Base-by-base conservation (phyloP, 2,329 filamentous ascomycete species). In the Fusarium nanum region DNA sequence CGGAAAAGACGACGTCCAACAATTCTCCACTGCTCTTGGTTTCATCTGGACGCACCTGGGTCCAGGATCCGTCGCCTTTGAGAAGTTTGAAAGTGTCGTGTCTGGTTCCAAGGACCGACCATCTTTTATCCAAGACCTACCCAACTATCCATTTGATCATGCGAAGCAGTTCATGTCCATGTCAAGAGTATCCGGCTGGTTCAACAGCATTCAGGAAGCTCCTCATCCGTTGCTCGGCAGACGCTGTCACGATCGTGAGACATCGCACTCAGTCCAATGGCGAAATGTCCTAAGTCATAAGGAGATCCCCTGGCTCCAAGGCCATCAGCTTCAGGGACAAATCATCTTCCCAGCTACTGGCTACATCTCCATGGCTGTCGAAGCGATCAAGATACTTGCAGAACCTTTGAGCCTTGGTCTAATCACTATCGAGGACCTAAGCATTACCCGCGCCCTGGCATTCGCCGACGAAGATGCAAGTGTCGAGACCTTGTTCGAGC, bases 291-390 rank as follows among this genome's bases (percentile, higher is more conserved):
- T 66, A 14, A 44, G 45, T 4, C 30, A 52, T 1, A 42, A 50
- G 3, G 62, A 66, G 37, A 42, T 66, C 3, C 44, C 54, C 5
- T 67, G 64, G 64, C 34, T 67, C 0, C 27, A 46, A 0, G 64
- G 64, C 1, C 64, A 67, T 59, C 47, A 32, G 4, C 60, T 67
- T 0, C 64, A 67, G 28, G 64, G 64, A 7, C 64, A 67, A 4
- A 54, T 65, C 12, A 47, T 67, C 2, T 67, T 67, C n/a, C 60
- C 64, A 1, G 64, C 53, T 5, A 47, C 50, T n/a, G 64, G 60
- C 5, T 67, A 65, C 3, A 48, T 54, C 13, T 42, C 60, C 6
- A 48, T 67, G 48, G 64, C 64, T 10, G 25, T 67, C 0, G 64
- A 67, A 8, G 64, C 64, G 2, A 23, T 18, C 32, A 34, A 18